Conservation (phyloP, 208 protist species). For the Leishmania guyanensis region DNA sequence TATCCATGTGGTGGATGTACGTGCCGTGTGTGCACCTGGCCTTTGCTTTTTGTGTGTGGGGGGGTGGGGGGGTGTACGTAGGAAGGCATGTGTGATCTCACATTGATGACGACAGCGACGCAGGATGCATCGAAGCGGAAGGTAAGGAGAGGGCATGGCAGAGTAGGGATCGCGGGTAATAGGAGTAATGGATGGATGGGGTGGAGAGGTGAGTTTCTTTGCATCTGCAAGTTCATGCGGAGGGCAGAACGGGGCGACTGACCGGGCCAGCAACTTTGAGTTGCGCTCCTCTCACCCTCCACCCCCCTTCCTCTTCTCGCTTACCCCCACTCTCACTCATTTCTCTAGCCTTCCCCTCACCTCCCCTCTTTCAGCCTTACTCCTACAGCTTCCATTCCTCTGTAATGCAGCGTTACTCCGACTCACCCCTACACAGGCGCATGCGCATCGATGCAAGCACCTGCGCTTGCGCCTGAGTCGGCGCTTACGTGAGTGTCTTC, state of each 20-base stretch:
- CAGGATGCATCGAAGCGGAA: not conserved
- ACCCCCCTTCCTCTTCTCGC: not conserved
- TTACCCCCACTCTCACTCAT: not conserved
- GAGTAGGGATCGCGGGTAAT: not conserved
- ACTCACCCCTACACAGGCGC: not conserved
- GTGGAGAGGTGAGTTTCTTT: not conserved
- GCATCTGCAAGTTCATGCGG: not conserved
- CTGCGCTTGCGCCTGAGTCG: not conserved
- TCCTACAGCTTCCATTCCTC: too few species aligned
- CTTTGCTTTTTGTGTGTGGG: not conserved
- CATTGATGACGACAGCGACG: not conserved
- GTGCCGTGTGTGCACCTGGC: not conserved
- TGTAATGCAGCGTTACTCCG: not conserved
- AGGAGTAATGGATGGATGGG: not conserved
- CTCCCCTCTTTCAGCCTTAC: not conserved
- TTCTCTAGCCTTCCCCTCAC: too few species aligned
- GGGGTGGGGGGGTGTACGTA: not conserved
- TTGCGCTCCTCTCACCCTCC: too few species aligned
- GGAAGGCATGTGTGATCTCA: not conserved
- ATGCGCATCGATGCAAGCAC: not conserved
- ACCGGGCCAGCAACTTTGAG: not conserved
- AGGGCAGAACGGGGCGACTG: not conserved
- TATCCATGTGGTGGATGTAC: not conserved
- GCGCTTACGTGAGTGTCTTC: not conserved
- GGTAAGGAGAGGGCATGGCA: not conserved